Evolutionary conservation across 495 filamentous ascomycete species (phyloP), one percentile per base, ranked within the genome.

Genomic region (Thermothielavioides terrestris): DNA sequence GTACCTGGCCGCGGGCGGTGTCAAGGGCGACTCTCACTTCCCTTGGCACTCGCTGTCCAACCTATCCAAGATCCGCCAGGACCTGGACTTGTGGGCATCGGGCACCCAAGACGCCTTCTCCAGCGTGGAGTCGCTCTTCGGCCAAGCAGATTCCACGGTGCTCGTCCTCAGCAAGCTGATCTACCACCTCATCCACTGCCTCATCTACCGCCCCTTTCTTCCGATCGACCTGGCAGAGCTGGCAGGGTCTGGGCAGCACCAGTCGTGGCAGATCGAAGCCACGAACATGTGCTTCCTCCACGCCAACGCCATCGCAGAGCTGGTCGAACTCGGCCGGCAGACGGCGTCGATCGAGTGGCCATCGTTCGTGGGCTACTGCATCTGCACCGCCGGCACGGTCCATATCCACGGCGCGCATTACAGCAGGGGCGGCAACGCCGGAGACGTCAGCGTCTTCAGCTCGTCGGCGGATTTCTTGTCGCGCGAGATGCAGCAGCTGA

Each of bases 191-290:
- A 81, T 90, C 31, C 86, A 90, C 61, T 90, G 86, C 55, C 71
- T 94, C 18, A 80, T 94, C 15, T 94, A 90, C 61, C 79, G 88
- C 11, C 86, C 86, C 0, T 94, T 91, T 59, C 72, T 94, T 12
- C 87, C 88, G 2, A 84, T 94, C 34, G 85, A 90, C 66, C 72
- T 91, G 8, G 77, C 82, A 18, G 86, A 91, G 55, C 73, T 91
- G 7, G 77, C 84, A 30, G 85, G 84, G 17, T 82, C 79, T 0
- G 84, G 86, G 0, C 87, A 91, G 58, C 86, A 94, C 54, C 86
- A 90, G 60, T 88, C 85, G 28, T 94, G 88, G 88, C 87, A 91
- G 63, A 90, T 90, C 43, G 86, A 89, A 57, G 84, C 86, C 0
- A 90, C 86, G 1, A 88, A 89, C 50, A 76, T 89, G 43, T 91